Conservation (phyloP, 805 yeast genomes). For the Cyberlindnera veronae region DNA sequence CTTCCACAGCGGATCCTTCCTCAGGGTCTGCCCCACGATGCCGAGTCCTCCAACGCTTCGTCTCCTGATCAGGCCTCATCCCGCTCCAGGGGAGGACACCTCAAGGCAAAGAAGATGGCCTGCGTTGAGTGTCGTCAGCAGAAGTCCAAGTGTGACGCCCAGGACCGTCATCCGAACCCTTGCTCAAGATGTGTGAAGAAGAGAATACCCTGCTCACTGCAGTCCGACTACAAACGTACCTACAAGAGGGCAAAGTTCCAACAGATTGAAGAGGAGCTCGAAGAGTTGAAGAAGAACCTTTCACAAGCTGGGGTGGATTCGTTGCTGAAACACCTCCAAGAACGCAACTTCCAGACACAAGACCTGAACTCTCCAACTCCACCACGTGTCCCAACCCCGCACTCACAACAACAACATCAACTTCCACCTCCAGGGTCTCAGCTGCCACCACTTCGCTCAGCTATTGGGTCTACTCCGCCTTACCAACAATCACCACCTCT, state of each 20-base stretch:
- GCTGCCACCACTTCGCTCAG: conserved; percentile 14
- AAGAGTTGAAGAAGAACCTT: conserved; percentile 59
- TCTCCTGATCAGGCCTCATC: conserved; percentile 3
- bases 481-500: conserved; percentile 12
- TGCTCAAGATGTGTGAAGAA: conserved; percentile 80
- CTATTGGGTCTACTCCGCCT: conserved; percentile 3
- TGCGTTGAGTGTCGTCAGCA: conserved; percentile 97
- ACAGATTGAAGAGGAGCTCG: conserved; percentile 77
- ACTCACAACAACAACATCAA: neutral
- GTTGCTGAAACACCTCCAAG: conserved; percentile 20
- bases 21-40: neutral
- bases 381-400: neutral
- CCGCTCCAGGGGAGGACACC: neutral
- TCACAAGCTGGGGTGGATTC: conserved; percentile 28
- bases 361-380: conserved; percentile 15
- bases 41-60: neutral
- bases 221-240: conserved; percentile 83
- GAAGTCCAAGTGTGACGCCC: conserved; percentile 87
- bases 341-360: conserved; percentile 18
- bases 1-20: conserved; percentile 1
- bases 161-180: conserved; percentile 67
- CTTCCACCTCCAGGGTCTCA: conserved; percentile 1
- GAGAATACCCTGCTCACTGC: conserved; percentile 64
- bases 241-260: conserved; percentile 82
- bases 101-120: conserved; percentile 59